Base-by-base conservation (phyloP, 1,284 basidiomycete species). In the Tilletiopsis washingtonensis region DNA sequence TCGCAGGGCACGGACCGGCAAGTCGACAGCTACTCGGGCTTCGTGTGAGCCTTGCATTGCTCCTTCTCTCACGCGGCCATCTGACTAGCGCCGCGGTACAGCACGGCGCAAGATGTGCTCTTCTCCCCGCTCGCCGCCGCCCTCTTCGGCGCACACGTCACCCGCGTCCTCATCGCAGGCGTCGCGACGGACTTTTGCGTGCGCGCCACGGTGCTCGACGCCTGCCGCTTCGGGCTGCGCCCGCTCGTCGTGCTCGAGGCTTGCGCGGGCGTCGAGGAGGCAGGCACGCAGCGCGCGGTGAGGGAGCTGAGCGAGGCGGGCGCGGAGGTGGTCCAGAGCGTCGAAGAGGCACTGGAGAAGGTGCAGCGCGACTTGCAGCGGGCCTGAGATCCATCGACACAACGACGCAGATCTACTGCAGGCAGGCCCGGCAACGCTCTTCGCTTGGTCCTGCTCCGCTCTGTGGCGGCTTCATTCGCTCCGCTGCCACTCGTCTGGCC, bases 141-240 rank as follows among this genome's bases (percentile, higher is more conserved):
- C 1, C 72, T 82, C 39, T 48, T 32, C 9, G 17, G n/a, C 1
- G 26, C 12, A 7, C 61, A 65, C 43, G 59, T 64, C 5, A 56
- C 67, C 34, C 73, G 62, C 43, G 76, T 83, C 7, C 78, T 81
- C 32, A 75, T 83, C 4, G 76, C 75, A 1, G 82, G 82, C 3
- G 73, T 84, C 17, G 82, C 82, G 38, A 79, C 80, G 15, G 82
- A 84, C 64, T 83, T 79, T 59, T 84, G 82, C 61, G 79, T 81
- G 15, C 63, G 70, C 25, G 65, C 59, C 12, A 77, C 76, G 3
- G 78, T 78, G 25, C 62, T 78, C 38, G 78, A 80, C 49, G 75
- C 77, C 4, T 69, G 63, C 56, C 76, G 76, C 58, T 76, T 76
- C 32, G 77, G 77, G 12, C 77, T 77, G 60, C 57, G 61, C 40